Percentiles rank a stretch among this genome's conserved stretches.
Conservation (phyloP, 768 basidiomycete species). For the Pisolithus marmoratus region DNA sequence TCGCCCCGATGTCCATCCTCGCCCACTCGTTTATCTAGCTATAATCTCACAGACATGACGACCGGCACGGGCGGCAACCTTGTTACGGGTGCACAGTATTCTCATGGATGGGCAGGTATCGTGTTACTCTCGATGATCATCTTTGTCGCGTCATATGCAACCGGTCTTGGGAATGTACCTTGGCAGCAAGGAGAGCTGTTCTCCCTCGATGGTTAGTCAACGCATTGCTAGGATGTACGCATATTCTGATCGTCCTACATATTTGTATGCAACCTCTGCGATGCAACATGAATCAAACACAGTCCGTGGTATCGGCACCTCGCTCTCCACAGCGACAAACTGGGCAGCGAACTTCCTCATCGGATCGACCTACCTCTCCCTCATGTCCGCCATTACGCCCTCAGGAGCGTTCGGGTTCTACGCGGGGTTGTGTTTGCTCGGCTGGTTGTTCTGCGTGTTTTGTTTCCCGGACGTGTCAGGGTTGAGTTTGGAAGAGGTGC, state of each 20-base stretch:
- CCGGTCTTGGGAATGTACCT: conserved; percentile 73
- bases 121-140: conserved; percentile 79
- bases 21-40: neutral
- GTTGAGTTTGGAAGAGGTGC: conserved; percentile 63
- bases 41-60: conserved; percentile 44
- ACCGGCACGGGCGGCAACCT: conserved; percentile 54
- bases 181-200: conserved; percentile 90
- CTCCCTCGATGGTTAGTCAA: conserved; percentile 53
- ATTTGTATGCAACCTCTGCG: neutral
- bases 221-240: neutral
- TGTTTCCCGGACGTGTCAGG: conserved; percentile 83
- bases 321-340: conserved; percentile 69
- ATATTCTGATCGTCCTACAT: neutral
- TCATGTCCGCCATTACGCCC: conserved; percentile 70
- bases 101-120: conserved; percentile 56
- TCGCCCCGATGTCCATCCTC: neutral
- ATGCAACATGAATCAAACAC: neutral
- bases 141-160: conserved; percentile 79
- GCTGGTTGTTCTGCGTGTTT: conserved; percentile 60
- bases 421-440: conserved; percentile 63
- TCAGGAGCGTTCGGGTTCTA: conserved; percentile 76
- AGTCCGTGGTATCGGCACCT: conserved; percentile 77
- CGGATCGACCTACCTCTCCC: conserved; percentile 71
- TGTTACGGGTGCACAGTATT: conserved; percentile 52
- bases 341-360: conserved; percentile 77